A percentile compares a stretch with the other conserved stretches of the same genome.
These are phyloP conservation scores for Melampsora americana DNA, from an alignment of 1,284 basidiomycete genomes.

Conservation along the genomic window DNA sequence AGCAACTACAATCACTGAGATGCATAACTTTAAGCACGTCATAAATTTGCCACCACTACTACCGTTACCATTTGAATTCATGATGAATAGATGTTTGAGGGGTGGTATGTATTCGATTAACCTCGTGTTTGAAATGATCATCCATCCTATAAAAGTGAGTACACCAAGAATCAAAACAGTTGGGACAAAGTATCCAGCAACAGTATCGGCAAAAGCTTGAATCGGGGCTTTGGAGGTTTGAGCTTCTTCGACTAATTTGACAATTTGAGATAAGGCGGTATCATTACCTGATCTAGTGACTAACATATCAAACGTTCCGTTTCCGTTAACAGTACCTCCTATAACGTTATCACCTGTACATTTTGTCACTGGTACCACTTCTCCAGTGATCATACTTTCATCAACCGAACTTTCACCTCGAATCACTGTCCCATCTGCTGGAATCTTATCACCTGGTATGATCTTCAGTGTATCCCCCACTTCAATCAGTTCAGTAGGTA, in stretches of 20 bases:
- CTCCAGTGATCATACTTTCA: conserved; percentile 96
- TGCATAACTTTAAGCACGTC: conserved; percentile 93
- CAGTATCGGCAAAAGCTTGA: conserved; percentile 89
- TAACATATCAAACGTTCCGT: conserved; percentile 91
- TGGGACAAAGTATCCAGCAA: conserved; percentile 94
- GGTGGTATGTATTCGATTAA: conserved; percentile 65
- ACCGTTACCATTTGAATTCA: conserved; percentile 8
- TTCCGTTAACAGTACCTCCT: conserved; percentile 93
- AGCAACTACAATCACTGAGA: conserved; percentile 95
- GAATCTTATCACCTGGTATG: conserved; percentile 92
- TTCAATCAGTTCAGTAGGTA: conserved; percentile 90
- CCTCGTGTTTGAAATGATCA: conserved; percentile 67
- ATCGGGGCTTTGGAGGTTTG: conserved; percentile 98
- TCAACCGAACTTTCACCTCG: conserved; percentile 83
- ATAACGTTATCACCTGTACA: conserved; percentile 77
- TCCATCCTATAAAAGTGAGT: conserved; percentile 81
- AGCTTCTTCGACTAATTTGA: conserved; percentile 93
- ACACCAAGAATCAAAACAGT: conserved; percentile 77
- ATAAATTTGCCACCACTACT: conserved; percentile 63
- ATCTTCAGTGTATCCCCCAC: conserved; percentile 90
- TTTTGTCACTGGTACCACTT: conserved; percentile 86
- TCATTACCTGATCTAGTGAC: conserved; percentile 94
- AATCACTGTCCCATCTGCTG: conserved; percentile 88
- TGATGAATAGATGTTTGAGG: conserved; percentile 62
- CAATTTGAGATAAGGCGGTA: conserved; percentile 92